phyloP scores from a whole-genome alignment of 805 yeast species.

The Metschnikowia vanudenii region DNA sequence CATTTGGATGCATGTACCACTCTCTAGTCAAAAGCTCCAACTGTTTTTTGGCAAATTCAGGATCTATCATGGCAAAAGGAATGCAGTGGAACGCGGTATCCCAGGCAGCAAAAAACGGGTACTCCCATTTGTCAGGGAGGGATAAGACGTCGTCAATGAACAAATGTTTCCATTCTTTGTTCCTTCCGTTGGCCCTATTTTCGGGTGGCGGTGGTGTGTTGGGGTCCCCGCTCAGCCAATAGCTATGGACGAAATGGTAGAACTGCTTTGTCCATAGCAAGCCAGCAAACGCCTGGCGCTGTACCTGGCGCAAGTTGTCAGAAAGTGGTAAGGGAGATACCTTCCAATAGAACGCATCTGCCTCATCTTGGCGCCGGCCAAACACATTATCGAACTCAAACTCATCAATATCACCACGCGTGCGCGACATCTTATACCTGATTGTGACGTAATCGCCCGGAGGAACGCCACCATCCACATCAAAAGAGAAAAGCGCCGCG shows the following conservation, averaged over 20 bases:
- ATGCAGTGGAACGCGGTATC: constrained; percentile 94
- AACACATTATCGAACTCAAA: constrained; percentile 68
- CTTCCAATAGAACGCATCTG: constrained; percentile 90
- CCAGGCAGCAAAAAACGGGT: constrained; percentile 96
- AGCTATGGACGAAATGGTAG: constrained; percentile 79
- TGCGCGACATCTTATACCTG: constrained; percentile 65
- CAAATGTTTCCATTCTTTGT: constrained; percentile 84
- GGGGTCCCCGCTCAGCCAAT: constrained; percentile 89
- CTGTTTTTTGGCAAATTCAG: constrained; percentile 86
- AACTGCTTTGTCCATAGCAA: constrained; percentile 91
- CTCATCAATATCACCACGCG: constrained; percentile 56
- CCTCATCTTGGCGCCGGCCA: constrained; percentile 75
- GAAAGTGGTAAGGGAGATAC: constrained; percentile 81
- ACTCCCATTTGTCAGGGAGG: constrained; percentile 94
- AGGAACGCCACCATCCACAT: constrained; percentile 73
- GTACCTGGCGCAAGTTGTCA: constrained; percentile 75
- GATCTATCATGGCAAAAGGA: constrained; percentile 91
- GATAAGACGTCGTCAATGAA: constrained; percentile 85
- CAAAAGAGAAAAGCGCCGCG: constrained; percentile 80
- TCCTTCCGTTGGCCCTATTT: constrained; percentile 83
- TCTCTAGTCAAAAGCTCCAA: constrained; percentile 83
- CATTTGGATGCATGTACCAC: constrained; percentile 98
- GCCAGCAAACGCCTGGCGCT: constrained; percentile 93
- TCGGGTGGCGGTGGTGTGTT: constrained; percentile 69
- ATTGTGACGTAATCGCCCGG: constrained; percentile 85